Percentiles rank a stretch among this genome's conserved stretches.
Conservation (phyloP, 2,329 filamentous ascomycete species). For the Colletotrichum kahawae region DNA sequence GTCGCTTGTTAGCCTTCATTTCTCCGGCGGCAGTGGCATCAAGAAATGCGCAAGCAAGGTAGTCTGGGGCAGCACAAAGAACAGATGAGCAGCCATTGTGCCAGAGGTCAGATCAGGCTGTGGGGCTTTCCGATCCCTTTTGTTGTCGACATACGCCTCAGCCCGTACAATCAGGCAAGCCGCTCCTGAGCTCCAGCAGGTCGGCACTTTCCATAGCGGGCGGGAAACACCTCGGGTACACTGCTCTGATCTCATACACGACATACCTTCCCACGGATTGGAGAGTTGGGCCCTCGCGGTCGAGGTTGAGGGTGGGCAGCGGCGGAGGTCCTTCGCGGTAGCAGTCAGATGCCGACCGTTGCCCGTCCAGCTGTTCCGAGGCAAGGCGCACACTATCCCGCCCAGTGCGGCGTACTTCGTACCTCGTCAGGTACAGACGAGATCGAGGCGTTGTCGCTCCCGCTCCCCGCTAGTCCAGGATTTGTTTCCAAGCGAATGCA, state of each 20-base stretch:
- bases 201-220: background rate
- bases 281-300: background rate
- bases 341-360: slow-evolving; percentile 12
- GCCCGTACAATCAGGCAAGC: background rate
- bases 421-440: slow-evolving; percentile 1
- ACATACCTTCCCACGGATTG: background rate
- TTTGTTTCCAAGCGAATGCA: background rate
- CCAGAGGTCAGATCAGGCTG: background rate
- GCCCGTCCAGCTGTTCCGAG: slow-evolving; percentile 6
- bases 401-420: background rate
- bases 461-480: background rate
- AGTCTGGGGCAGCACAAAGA: background rate
- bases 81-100: background rate
- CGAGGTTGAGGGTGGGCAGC: background rate
- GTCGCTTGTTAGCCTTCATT: background rate
- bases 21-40: background rate
- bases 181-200: background rate
- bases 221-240: background rate
- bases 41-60: background rate
- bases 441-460: background rate
- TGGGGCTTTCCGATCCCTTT: background rate
- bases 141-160: background rate
- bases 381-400: background rate
- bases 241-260: background rate
- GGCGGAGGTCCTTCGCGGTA: background rate